A percentile compares a stretch with the other conserved stretches of the same genome.
phyloP scores from a whole-genome alignment of 2,329 filamentous ascomycete genomes.

The Calonectria hawksworthii region DNA sequence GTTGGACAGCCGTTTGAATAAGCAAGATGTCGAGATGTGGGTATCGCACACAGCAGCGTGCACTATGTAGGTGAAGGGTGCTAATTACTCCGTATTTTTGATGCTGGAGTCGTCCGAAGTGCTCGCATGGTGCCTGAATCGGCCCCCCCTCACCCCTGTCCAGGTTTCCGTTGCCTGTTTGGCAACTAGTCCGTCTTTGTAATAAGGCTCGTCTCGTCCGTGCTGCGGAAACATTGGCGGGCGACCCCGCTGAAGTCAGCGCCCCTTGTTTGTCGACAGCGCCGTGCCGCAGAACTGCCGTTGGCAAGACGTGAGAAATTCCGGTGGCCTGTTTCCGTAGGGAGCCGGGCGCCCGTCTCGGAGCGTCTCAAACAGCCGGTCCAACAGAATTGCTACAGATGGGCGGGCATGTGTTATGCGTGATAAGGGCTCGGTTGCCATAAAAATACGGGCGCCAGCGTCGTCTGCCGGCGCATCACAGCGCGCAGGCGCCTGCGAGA shows the following conservation, averaged over 20 bases:
- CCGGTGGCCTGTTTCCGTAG: slow-evolving; percentile 16
- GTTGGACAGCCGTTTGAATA: neutral
- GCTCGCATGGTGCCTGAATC: slow-evolving; percentile 10
- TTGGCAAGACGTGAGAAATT: slow-evolving; percentile 17
- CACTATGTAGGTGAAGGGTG: neutral
- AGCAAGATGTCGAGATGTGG: neutral
- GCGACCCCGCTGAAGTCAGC: neutral
- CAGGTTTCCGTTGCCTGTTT: neutral
- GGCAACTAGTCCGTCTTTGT: neutral
- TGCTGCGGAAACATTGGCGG: neutral
- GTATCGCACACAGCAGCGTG: neutral
- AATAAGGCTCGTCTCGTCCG: neutral
- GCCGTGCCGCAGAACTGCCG: slow-evolving; percentile 25
- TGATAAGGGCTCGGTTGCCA: neutral
- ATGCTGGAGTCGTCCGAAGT: slow-evolving; percentile 8
- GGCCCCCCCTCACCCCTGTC: neutral
- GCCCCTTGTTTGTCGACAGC: neutral
- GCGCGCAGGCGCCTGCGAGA: slow-evolving; percentile 21
- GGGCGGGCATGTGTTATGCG: neutral
- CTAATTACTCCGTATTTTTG: slow-evolving; percentile 13
- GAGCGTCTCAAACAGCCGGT: slow-evolving; percentile 13
- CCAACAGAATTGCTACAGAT: slow-evolving; percentile 6
- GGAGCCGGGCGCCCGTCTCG: slow-evolving; percentile 13
- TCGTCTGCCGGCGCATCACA: neutral
- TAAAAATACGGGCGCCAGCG: neutral